These are phyloP conservation scores for Pseudohyphozyma bogoriensis DNA, from an alignment of 768 basidiomycete species.

Conservation along the genomic window DNA sequence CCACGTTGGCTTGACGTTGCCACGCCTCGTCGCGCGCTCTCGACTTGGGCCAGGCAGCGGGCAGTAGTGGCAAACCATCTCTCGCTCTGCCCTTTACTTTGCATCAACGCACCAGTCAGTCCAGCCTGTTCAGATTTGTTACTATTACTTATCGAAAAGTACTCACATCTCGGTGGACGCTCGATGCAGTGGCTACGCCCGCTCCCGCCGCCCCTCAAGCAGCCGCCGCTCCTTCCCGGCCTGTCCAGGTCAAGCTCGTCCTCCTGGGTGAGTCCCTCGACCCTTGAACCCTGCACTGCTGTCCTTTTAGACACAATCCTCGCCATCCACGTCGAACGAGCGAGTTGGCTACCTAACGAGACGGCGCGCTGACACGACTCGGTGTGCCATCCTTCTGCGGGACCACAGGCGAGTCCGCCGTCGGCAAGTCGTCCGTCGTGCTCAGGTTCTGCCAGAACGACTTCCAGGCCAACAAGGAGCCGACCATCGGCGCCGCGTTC, in stretches of 20 bases:
- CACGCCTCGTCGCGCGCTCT: too few species aligned
- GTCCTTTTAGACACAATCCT: not conserved
- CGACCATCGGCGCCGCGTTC: constrained; percentile 66
- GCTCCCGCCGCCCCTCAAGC: not conserved
- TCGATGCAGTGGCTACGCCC: too few species aligned
- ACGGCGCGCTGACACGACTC: constrained; percentile 4
- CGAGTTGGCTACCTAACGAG: too few species aligned
- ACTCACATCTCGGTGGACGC: too few species aligned
- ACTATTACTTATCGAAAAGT: too few species aligned
- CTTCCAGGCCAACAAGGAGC: constrained; percentile 97
- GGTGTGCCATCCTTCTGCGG: not conserved
- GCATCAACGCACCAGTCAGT: too few species aligned
- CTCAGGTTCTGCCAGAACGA: constrained; percentile 94
- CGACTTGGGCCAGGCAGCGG: too few species aligned
- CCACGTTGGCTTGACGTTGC: too few species aligned
- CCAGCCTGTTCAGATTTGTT: too few species aligned
- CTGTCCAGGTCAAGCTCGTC: constrained; percentile 70
- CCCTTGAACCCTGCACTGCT: not conserved
- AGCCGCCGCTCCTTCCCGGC: not conserved
- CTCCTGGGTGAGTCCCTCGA: constrained; percentile 59
- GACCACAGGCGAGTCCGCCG: constrained; percentile 80
- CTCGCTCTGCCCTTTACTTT: too few species aligned
- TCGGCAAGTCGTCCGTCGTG: constrained; percentile 94
- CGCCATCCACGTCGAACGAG: too few species aligned
- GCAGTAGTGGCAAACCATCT: too few species aligned